These are phyloP conservation scores for Elsinoe ampelina DNA, from an alignment of 2,329 filamentous ascomycete genomes.

Conservation along the genomic window DNA sequence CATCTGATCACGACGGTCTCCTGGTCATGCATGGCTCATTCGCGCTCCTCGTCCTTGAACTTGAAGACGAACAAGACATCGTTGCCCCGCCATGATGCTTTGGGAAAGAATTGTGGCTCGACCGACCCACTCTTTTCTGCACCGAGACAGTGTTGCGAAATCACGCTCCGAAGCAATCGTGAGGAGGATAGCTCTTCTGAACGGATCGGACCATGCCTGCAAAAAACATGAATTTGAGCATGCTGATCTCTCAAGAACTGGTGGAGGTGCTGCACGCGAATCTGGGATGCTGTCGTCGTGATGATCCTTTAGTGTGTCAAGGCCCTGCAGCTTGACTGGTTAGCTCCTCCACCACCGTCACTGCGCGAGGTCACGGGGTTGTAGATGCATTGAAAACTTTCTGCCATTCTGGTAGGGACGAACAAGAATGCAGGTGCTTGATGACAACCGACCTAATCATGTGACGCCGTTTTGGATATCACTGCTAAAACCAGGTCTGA, in stretches of 20 bases:
- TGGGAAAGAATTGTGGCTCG: slow-evolving; percentile 1
- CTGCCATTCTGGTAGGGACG: not conserved
- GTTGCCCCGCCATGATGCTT: slow-evolving; percentile 11
- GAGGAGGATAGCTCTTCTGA: not conserved
- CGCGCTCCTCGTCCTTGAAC: no score
- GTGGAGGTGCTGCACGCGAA: not conserved
- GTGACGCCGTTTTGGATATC: not conserved
- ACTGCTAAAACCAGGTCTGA: not conserved
- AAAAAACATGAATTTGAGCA: not conserved
- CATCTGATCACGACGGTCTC: no score
- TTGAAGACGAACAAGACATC: not conserved
- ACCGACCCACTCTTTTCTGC: not conserved
- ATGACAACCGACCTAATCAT: not conserved
- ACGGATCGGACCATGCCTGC: not conserved
- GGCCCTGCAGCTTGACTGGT: not conserved
- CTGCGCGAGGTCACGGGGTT: not conserved
- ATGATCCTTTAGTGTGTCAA: slow-evolving; percentile 3
- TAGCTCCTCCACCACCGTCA: slow-evolving; percentile 4
- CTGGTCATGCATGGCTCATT: no score
- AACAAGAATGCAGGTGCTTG: not conserved
- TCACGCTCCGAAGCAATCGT: not conserved
- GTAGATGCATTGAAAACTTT: not conserved
- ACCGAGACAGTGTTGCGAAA: not conserved
- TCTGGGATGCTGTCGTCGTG: slow-evolving; percentile 3
- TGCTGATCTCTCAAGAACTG: not conserved